Conservation (phyloP, 108 stramenopile species). For the Epithemia pelagica region DNA sequence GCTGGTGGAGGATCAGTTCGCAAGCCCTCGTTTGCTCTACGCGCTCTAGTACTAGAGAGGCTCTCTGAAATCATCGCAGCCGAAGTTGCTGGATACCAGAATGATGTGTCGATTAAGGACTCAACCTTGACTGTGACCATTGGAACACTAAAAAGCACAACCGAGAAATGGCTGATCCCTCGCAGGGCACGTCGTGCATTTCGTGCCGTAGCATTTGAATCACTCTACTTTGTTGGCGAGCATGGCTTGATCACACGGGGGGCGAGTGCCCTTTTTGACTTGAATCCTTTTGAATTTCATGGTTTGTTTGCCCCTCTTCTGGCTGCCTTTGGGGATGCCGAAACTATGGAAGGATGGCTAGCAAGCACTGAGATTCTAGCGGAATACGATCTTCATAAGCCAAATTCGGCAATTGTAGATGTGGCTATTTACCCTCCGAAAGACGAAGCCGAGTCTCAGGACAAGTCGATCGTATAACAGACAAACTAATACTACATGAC, state of each 20-base stretch:
- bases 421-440: too few relatives aligned
- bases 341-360: conserved; percentile 76
- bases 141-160: conserved; percentile 40
- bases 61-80: conserved; percentile 78
- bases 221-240: conserved; percentile 78
- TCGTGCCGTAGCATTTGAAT: conserved; percentile 68
- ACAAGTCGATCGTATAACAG: too few relatives aligned
- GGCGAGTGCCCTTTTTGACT: conserved; percentile 59
- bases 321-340: conserved; percentile 79
- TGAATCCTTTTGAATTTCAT: conserved; percentile 72
- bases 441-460: too few relatives aligned
- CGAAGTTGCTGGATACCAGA: conserved; percentile 77
- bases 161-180: conserved; percentile 81
- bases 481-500: too few relatives aligned
- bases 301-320: conserved; percentile 69
- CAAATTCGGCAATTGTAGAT: neutral
- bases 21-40: conserved; percentile 73
- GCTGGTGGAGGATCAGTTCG: neutral
- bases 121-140: conserved; percentile 61
- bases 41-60: conserved; percentile 73
- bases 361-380: conserved; percentile 62
- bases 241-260: conserved; percentile 67
- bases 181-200: conserved; percentile 75
- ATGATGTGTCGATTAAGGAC: conserved; percentile 59
- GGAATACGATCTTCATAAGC: conserved; percentile 42